phyloP scores from a whole-genome alignment of 2,329 filamentous ascomycete species.

The Monosporascus ibericus region DNA sequence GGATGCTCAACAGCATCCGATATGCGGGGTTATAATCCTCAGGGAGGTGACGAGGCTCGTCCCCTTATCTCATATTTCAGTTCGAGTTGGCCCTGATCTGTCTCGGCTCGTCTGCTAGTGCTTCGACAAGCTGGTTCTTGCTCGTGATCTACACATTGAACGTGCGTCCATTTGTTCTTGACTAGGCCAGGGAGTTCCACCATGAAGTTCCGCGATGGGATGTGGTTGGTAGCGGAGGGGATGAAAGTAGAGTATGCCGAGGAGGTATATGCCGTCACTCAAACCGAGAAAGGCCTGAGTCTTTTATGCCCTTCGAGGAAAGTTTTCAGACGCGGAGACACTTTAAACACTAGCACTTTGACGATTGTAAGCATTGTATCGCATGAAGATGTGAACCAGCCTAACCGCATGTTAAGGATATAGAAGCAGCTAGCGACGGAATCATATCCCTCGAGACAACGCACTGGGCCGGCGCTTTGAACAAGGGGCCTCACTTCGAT shows the following conservation, averaged over 20 bases:
- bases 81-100: neutral
- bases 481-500: conserved; percentile 50
- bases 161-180: neutral
- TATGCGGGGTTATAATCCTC: neutral
- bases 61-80: neutral
- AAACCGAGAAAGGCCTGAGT: conserved; percentile 42
- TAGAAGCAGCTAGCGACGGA: conserved; percentile 51
- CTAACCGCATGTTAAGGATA: conserved; percentile 32
- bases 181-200: conserved; percentile 8
- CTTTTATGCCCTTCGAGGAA: conserved; percentile 53
- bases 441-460: conserved; percentile 54
- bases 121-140: neutral
- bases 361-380: conserved; percentile 35
- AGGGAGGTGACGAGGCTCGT: neutral
- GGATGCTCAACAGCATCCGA: neutral
- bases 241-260: conserved; percentile 60
- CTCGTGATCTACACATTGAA: neutral
- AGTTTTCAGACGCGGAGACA: conserved; percentile 48
- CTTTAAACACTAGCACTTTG: conserved; percentile 48
- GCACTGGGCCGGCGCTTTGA: conserved; percentile 49
- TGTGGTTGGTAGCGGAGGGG: conserved; percentile 60
- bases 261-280: conserved; percentile 50
- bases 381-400: neutral
- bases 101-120: neutral
- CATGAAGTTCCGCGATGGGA: conserved; percentile 60